A percentile compares a stretch with the other conserved stretches of the same genome.
Evolutionary conservation across 73 alveolate species (phyloP).

Genomic region (Effrenium voratum): DNA sequence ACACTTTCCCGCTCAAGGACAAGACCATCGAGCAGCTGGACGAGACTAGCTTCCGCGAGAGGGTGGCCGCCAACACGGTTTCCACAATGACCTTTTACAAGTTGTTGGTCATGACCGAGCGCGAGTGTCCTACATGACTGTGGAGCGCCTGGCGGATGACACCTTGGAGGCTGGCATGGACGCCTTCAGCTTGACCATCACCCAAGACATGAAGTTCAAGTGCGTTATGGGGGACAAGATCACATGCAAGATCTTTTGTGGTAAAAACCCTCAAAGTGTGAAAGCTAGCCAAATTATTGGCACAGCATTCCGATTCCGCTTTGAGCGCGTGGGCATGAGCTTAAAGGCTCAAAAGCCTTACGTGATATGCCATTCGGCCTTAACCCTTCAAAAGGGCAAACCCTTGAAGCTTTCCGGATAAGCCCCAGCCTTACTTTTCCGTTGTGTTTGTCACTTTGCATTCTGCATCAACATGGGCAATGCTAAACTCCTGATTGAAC

Average conservation of each 20-base stretch:
- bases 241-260: not conserved
- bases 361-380: not conserved
- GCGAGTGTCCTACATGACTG: slow-evolving; percentile 1
- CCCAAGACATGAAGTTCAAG: not conserved
- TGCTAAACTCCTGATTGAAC: no score
- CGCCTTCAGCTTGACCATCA: not conserved
- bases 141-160: not conserved
- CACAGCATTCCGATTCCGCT: not conserved
- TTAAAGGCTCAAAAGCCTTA: not conserved
- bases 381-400: not conserved
- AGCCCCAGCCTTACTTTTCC: no score
- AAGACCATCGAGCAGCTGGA: not conserved
- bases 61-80: not conserved
- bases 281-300: not conserved
- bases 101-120: not conserved
- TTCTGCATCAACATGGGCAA: no score
- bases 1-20: not conserved
- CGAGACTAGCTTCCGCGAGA: not conserved
- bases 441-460: no score
- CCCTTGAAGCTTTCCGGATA: not conserved
- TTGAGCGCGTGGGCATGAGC: not conserved
- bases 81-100: not conserved
- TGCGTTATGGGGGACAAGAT: not conserved
- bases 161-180: not conserved
- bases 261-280: not conserved